A percentile compares a stretch with the other conserved stretches of the same genome.
These are phyloP conservation scores for Sugiyamaella sp. DNA, from an alignment of 1,139 yeast species.

Conservation along the genomic window DNA sequence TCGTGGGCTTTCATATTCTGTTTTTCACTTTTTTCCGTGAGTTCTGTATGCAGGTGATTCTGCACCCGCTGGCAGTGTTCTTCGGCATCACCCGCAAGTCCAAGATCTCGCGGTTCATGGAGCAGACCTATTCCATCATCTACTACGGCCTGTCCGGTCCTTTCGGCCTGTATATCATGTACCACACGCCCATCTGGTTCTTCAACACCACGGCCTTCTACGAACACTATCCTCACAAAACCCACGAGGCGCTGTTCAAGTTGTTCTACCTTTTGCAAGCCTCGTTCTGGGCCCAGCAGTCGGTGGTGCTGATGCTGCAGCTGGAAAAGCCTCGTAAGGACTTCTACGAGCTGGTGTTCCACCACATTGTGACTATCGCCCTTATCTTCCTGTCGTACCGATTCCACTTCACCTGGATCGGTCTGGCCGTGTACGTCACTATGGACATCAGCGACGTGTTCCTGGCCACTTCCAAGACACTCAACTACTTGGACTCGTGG, in stretches of 20 bases:
- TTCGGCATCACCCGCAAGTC: constrained; percentile 59
- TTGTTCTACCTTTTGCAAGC: constrained; percentile 89
- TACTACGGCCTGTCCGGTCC: constrained; percentile 86
- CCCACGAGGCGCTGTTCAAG: constrained; percentile 73
- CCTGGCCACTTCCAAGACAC: constrained; percentile 77
- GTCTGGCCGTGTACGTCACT: constrained; percentile 84
- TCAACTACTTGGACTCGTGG: constrained; percentile 77
- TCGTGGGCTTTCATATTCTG: constrained; percentile 78
- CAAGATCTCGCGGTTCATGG: constrained; percentile 82
- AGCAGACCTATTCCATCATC: constrained; percentile 82
- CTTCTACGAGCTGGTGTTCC: constrained; percentile 85
- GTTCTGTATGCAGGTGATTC: constrained; percentile 79
- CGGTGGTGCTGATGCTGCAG: constrained; percentile 76
- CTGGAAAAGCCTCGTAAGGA: constrained; percentile 96
- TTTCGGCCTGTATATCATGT: constrained; percentile 87
- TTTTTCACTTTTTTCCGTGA: constrained; percentile 91
- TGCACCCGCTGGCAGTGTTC: constrained; percentile 66
- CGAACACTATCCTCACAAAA: constrained; percentile 76
- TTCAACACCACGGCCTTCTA: constrained; percentile 85
- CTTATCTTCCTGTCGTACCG: constrained; percentile 88
- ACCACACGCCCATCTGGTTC: constrained; percentile 79
- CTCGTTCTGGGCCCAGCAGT: constrained; percentile 97
- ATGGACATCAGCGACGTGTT: constrained; percentile 96
- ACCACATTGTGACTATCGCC: constrained; percentile 88
- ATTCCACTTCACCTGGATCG: constrained; percentile 97